Evolutionary conservation across 2,329 filamentous ascomycete species (phyloP).

Genomic region (Emmonsiellopsis sp.): DNA sequence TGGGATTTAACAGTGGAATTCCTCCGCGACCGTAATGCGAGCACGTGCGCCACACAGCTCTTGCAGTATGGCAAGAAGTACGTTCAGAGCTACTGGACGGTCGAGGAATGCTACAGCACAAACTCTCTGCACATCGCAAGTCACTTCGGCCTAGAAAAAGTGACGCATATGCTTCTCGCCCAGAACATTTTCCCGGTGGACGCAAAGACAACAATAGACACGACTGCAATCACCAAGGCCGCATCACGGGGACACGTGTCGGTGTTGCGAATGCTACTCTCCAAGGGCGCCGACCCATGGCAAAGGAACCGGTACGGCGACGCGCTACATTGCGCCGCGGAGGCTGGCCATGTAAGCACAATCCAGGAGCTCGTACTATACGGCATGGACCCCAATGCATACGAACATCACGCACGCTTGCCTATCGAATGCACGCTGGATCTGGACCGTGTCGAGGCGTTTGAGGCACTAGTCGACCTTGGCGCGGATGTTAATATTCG

Average conservation of each 20-base stretch:
- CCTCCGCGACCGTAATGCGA: background rate
- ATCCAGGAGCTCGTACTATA: background rate
- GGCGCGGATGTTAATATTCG: background rate
- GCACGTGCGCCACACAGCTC: background rate
- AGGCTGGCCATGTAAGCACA: background rate
- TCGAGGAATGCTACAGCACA: background rate
- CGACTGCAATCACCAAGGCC: slow-evolving; percentile 1
- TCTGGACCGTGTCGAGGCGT: background rate
- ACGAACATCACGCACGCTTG: background rate
- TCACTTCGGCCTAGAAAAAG: slow-evolving; percentile 2
- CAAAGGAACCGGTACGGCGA: background rate
- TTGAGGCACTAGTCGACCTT: background rate
- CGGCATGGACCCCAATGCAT: background rate
- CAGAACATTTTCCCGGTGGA: background rate
- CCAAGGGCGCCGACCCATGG: background rate
- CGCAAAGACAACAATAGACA: background rate
- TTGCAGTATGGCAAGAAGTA: background rate
- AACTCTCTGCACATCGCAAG: background rate
- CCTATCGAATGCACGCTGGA: slow-evolving; percentile 1
- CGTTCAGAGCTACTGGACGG: background rate
- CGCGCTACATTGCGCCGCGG: slow-evolving; percentile 1
- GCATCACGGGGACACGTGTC: background rate
- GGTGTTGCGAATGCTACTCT: background rate
- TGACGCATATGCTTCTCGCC: background rate
- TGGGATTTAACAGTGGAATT: background rate